Conservation (phyloP, 1,284 basidiomycete genomes). For the Cutaneotrichosporon mucoides region DNA sequence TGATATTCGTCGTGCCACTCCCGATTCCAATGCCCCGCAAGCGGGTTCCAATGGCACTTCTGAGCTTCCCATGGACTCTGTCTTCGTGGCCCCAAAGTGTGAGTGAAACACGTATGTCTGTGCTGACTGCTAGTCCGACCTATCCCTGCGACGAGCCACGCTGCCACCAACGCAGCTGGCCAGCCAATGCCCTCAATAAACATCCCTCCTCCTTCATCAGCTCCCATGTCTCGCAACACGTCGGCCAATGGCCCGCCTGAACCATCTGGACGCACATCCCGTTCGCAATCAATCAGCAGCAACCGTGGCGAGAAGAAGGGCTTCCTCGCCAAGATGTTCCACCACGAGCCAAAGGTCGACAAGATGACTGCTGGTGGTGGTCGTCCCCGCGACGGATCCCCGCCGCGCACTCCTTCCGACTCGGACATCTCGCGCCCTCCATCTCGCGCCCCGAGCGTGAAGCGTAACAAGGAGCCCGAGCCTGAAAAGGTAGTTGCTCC, state of each 20-base stretch:
- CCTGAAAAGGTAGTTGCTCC: constrained; percentile 8
- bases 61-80: constrained; percentile 22
- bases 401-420: constrained; percentile 37
- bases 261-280: constrained; percentile 8
- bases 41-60: constrained; percentile 10
- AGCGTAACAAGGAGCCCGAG: constrained; percentile 20
- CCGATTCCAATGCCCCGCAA: constrained; percentile 7
- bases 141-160: constrained; percentile 29
- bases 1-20: background rate
- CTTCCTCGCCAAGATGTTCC: constrained; percentile 49
- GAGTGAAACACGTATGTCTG: constrained; percentile 3
- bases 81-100: constrained; percentile 41
- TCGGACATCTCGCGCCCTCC: constrained; percentile 38
- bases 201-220: constrained; percentile 35
- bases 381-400: constrained; percentile 22
- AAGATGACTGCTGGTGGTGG: constrained; percentile 23
- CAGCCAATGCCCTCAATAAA: constrained; percentile 23
- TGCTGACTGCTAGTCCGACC: constrained; percentile 35
- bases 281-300: constrained; percentile 21
- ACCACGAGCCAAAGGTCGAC: constrained; percentile 37
- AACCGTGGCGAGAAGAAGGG: constrained; percentile 43
- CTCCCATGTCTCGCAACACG: constrained; percentile 37
- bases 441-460: constrained; percentile 33
- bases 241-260: constrained; percentile 27
- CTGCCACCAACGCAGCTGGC: constrained; percentile 13